Conservation (phyloP, 1,284 basidiomycete genomes). For the Ustilago tritici region DNA sequence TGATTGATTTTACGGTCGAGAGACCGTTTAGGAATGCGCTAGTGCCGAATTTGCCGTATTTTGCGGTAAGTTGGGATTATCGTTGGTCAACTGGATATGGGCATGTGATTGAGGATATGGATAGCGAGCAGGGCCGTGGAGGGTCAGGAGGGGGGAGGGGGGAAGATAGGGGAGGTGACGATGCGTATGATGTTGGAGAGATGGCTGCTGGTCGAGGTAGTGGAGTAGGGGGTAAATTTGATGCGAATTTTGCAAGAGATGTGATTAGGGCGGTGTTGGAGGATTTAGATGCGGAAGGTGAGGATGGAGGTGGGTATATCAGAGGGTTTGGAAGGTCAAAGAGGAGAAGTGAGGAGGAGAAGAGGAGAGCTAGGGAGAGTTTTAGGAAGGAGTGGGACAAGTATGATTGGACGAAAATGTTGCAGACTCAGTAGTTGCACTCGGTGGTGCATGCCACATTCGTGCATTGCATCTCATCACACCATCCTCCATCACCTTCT, state of each 20-base stretch:
- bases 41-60: constrained; percentile 96
- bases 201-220: constrained; percentile 21
- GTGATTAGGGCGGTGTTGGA: constrained; percentile 93
- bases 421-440: constrained; percentile 13
- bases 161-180: too few species aligned
- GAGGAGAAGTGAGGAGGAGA: constrained; percentile 74
- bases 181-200: constrained; percentile 73
- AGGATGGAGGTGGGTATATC: constrained; percentile 10
- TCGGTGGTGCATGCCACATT: neutral
- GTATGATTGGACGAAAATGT: constrained; percentile 71
- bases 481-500: neutral
- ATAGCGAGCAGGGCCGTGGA: constrained; percentile 71
- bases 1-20: constrained; percentile 87
- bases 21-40: constrained; percentile 70
- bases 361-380: constrained; percentile 74
- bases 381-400: constrained; percentile 74
- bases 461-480: neutral
- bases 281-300: constrained; percentile 81
- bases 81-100: constrained; percentile 83
- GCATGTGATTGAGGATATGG: constrained; percentile 73
- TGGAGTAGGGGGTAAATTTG: constrained; percentile 33
- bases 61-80: constrained; percentile 97
- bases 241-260: constrained; percentile 81
- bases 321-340: constrained; percentile 73
- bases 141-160: constrained; percentile 69